These are phyloP conservation scores for Bathelium albidoporum DNA, from an alignment of 495 filamentous ascomycete species.

Conservation along the genomic window DNA sequence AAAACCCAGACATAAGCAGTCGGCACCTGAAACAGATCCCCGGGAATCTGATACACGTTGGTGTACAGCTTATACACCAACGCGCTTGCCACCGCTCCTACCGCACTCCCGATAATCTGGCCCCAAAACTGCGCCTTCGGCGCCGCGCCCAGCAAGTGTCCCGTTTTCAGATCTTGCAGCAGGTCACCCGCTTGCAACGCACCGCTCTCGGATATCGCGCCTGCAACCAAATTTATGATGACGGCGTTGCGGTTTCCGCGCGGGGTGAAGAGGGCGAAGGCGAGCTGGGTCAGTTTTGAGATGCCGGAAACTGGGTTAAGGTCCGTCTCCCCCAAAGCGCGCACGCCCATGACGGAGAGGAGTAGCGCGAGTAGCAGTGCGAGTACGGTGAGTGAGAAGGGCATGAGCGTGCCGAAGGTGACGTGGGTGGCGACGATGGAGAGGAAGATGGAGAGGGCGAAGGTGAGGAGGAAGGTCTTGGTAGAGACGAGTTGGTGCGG, in stretches of 20 bases:
- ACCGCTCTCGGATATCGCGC: conserved; percentile 79
- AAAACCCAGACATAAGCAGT: conserved; percentile 96
- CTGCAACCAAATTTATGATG: conserved; percentile 85
- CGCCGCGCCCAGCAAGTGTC: conserved; percentile 81
- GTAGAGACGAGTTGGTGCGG: conserved; percentile 70
- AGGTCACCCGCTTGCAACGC: conserved; percentile 94
- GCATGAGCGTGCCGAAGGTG: conserved; percentile 59
- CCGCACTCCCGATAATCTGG: conserved; percentile 79
- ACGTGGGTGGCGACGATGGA: conserved; percentile 72
- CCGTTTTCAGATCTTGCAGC: conserved; percentile 97
- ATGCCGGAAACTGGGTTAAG: conserved; percentile 96
- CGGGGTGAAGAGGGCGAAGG: conserved; percentile 84
- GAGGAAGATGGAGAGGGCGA: conserved; percentile 63
- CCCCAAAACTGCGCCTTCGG: conserved; percentile 95
- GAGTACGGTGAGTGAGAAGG: conserved; percentile 59
- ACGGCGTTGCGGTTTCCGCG: conserved; percentile 66
- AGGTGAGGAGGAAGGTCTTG: conserved; percentile 58
- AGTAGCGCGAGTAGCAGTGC: conserved; percentile 82
- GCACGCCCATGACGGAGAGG: conserved; percentile 88
- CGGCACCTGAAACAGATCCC: conserved; percentile 82
- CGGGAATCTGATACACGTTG: conserved; percentile 75
- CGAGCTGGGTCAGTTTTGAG: conserved; percentile 87
- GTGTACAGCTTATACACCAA: conserved; percentile 89
- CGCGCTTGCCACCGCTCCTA: conserved; percentile 81
- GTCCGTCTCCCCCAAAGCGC: conserved; percentile 90